phyloP scores from a whole-genome alignment of 805 yeast genomes.

The Yarrowia phangngaensis region DNA sequence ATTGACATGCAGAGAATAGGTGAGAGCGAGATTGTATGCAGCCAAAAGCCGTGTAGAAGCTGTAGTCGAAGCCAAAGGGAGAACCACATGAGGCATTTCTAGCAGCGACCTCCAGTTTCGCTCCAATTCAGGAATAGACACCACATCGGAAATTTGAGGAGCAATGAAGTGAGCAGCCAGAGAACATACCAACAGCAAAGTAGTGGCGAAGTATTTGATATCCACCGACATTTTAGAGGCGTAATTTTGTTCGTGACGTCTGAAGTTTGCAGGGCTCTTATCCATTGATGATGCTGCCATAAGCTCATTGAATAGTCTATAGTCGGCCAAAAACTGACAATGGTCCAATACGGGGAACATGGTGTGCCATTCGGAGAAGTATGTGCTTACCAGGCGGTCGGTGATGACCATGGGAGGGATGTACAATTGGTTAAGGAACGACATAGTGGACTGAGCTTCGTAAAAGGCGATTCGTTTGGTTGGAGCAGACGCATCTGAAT shows the following conservation, averaged over 20 bases:
- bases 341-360: slow-evolving; percentile 67
- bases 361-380: slow-evolving; percentile 75
- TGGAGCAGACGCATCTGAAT: slow-evolving; percentile 10
- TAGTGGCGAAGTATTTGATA: slow-evolving; percentile 32
- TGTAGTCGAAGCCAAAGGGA: slow-evolving; percentile 14
- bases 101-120: slow-evolving; percentile 24
- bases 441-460: slow-evolving; percentile 18
- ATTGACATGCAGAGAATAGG: slow-evolving; percentile 69
- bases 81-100: slow-evolving; percentile 15
- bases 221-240: slow-evolving; percentile 22
- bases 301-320: slow-evolving; percentile 42
- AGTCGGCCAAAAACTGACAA: slow-evolving; percentile 61
- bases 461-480: slow-evolving; percentile 16
- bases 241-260: slow-evolving; percentile 10
- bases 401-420: slow-evolving; percentile 55
- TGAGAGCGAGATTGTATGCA: slow-evolving; percentile 49
- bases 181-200: slow-evolving; percentile 35
- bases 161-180: slow-evolving; percentile 32
- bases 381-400: slow-evolving; percentile 64
- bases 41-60: slow-evolving; percentile 13
- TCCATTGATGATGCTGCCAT: slow-evolving; percentile 24
- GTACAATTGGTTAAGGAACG: slow-evolving; percentile 28
- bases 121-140: slow-evolving; percentile 12
- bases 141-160: slow-evolving; percentile 7
- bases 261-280: slow-evolving; percentile 9